Percentiles rank a stretch among this genome's conserved stretches.
These are phyloP conservation scores for Eruca vesicaria DNA, from an alignment of 441 rosid species.

Conservation along the genomic window DNA sequence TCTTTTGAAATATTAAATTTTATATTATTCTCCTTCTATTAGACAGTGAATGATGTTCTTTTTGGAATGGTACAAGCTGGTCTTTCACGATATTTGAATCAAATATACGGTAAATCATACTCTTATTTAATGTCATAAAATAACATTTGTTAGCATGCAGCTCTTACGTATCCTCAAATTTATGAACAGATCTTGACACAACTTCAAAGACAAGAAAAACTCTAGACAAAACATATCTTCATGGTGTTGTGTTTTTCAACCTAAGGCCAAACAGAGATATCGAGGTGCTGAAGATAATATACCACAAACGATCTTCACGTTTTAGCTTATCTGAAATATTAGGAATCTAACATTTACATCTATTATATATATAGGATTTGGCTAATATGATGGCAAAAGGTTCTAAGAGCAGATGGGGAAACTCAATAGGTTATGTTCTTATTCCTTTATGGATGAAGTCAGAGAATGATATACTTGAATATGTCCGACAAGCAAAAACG, in stretches of 20 bases:
- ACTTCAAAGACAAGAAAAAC: constrained; percentile 14
- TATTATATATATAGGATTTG: constrained; percentile 42
- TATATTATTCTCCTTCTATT: neutral
- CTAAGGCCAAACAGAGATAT: too few species aligned
- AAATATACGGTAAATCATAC: constrained; percentile 42
- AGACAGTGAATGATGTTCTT: constrained; percentile 75
- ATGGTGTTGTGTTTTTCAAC: constrained; percentile 52
- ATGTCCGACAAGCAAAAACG: constrained; percentile 56
- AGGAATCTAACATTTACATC: neutral
- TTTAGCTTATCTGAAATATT: neutral
- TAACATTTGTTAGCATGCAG: neutral
- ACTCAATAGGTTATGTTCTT: constrained; percentile 53
- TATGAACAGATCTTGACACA: constrained; percentile 19
- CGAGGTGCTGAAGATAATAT: constrained; percentile 42
- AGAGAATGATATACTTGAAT: constrained; percentile 49
- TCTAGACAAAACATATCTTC: constrained; percentile 39
- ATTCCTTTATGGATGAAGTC: constrained; percentile 49
- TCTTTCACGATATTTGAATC: constrained; percentile 49
- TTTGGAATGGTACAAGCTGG: constrained; percentile 68
- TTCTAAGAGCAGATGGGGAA: constrained; percentile 63
- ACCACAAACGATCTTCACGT: neutral
- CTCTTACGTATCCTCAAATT: neutral
- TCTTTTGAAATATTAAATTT: neutral
- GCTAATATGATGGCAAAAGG: constrained; percentile 61
- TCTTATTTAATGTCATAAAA: neutral